These are phyloP conservation scores for Eucalyptus camaldulensis DNA, from an alignment of 345 rosid species.

Conservation along the genomic window DNA sequence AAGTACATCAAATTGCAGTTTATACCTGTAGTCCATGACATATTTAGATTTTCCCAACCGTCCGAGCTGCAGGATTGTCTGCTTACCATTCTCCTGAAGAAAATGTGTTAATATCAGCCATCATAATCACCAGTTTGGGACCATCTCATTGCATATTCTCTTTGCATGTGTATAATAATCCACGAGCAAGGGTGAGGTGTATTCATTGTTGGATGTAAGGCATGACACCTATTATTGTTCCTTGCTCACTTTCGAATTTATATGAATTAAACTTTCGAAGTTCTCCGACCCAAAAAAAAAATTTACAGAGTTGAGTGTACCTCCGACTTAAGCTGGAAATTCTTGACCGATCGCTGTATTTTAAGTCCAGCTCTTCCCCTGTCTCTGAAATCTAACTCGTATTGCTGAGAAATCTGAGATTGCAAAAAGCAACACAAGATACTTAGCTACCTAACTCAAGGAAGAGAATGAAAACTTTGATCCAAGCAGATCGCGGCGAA, in stretches of 20 bases:
- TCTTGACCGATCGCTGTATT: slow-evolving; percentile 72
- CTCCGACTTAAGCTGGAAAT: slow-evolving; percentile 77
- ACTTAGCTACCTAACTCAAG: neutral
- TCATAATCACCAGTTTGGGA: neutral
- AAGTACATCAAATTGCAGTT: neutral
- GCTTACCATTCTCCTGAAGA: slow-evolving; percentile 51
- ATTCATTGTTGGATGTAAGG: neutral
- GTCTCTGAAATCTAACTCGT: slow-evolving; percentile 79
- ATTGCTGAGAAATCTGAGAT: slow-evolving; percentile 44
- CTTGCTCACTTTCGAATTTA: neutral
- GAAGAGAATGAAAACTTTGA: neutral
- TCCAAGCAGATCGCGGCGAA: neutral
- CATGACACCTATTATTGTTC: neutral
- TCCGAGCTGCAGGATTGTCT: slow-evolving; percentile 81
- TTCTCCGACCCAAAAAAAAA: neutral
- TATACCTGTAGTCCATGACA: slow-evolving; percentile 81
- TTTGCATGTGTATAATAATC: neutral
- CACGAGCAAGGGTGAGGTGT: neutral
- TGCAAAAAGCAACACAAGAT: neutral
- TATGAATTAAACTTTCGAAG: neutral
- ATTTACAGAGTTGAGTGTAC: slow-evolving; percentile 3
- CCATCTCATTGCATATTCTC: neutral
- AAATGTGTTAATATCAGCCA: neutral
- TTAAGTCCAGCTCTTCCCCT: slow-evolving; percentile 66
- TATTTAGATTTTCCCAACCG: slow-evolving; percentile 60